These are phyloP conservation scores for Yamadazyma conglobata DNA, from an alignment of 1,139 yeast species.

Conservation along the genomic window DNA sequence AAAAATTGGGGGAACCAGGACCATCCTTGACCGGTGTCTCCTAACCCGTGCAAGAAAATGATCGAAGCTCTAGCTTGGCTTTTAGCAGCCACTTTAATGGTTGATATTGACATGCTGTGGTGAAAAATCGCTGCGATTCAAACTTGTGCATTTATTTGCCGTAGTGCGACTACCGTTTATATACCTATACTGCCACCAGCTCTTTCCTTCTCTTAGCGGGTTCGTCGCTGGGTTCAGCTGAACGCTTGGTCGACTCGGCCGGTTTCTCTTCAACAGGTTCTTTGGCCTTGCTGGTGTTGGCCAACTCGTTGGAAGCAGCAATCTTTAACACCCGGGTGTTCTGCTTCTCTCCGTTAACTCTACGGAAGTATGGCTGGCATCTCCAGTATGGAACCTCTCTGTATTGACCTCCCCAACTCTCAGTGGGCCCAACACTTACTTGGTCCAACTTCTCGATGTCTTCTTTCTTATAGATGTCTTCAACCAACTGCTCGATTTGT, in stretches of 20 bases:
- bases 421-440: conserved; percentile 50
- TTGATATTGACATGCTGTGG: conserved; percentile 15
- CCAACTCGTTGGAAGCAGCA: conserved; percentile 28
- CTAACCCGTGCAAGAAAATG: conserved; percentile 85
- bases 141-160: background rate
- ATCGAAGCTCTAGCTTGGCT: conserved; percentile 39
- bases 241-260: background rate
- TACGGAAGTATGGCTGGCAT: conserved; percentile 91
- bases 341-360: conserved; percentile 66
- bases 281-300: conserved; percentile 10
- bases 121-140: background rate
- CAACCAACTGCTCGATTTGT: conserved; percentile 65
- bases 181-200: background rate
- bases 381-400: conserved; percentile 93
- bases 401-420: conserved; percentile 79
- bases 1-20: conserved; percentile 60
- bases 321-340: conserved; percentile 39
- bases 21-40: conserved; percentile 93
- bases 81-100: conserved; percentile 22
- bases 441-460: conserved; percentile 48
- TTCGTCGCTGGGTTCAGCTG: background rate
- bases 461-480: conserved; percentile 44
- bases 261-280: conserved; percentile 3
- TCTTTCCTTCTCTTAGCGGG: conserved; percentile 1
- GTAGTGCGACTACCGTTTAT: too few species aligned